Evolutionary conservation across 2,329 filamentous ascomycete species (phyloP).

Genomic region (Proliferodiscus dingleyae): DNA sequence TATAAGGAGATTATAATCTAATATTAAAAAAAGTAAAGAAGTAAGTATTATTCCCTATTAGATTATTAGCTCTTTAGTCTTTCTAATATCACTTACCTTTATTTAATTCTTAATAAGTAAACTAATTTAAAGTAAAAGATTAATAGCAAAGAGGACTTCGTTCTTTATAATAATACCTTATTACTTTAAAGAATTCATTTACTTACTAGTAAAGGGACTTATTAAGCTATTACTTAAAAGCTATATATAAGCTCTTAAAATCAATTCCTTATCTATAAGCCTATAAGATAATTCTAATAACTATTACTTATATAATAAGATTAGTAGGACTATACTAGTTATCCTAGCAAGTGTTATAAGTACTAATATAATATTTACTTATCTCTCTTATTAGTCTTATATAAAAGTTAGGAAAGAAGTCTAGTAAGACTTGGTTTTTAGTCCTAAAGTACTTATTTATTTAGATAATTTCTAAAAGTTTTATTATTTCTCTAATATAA

Average conservation of each 20-base stretch:
- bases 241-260: conserved; percentile 10
- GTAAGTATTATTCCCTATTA: no score
- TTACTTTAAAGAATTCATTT: conserved; percentile 13
- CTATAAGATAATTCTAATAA: conserved; percentile 12
- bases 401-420: conserved; percentile 28
- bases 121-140: no score
- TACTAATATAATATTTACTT: conserved; percentile 5
- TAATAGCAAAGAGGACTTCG: no score
- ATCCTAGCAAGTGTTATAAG: conserved; percentile 28
- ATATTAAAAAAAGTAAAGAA: no score
- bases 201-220: conserved; percentile 22
- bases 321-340: conserved; percentile 17
- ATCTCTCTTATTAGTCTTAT: conserved; percentile 9
- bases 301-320: conserved; percentile 23
- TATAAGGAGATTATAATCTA: no score
- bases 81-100: no score
- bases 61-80: no score
- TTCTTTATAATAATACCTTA: no score
- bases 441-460: conserved; percentile 15
- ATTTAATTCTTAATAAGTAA: no score
- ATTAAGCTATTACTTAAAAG: conserved; percentile 26
- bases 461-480: conserved; percentile 23
- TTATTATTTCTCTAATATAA: conserved; percentile 20
- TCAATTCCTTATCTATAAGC: conserved; percentile 21
- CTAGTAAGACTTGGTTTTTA: conserved; percentile 20